Base-by-base conservation (phyloP, 441 rosid genomes). In the Arabidopsis hybrid region DNA sequence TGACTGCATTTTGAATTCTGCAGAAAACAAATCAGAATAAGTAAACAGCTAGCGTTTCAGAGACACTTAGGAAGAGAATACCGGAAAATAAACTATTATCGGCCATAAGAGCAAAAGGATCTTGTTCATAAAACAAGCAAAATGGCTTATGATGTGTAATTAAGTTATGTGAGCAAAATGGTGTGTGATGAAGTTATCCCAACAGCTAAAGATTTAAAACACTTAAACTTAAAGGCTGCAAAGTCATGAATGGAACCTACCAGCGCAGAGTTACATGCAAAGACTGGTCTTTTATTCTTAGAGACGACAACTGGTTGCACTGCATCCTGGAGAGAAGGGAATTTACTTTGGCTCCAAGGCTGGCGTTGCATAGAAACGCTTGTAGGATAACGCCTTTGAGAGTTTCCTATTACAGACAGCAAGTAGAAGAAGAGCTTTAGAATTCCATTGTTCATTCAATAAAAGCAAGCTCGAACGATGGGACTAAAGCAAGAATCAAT, bases 1-100 rank as follows among this genome's bases (percentile, higher is more conserved):
- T 85, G 83, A 68, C 85, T 81, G 78, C 90, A 87, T 78, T 81
- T 81, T 43, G 89, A 78, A 81, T 83, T 84, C 91, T 90, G 81
- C 83, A 71, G 36, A 52, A 60, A 59, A 52, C 11, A 35, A 57
- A 69, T 14, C 58, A 70, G 31, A 47, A 76, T 8, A 52, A 3
- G 4, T 55, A 46, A 62, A 18, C 63, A 69, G 49, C 39, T 60
- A 16, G 47, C 49, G 17, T 26, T 21, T 45, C 17, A 66, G 64
- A 39, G 72, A 39, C 16, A 49, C 1, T 38, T 8, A 45, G 6
- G 5, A 53, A 64, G n/a, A 65, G 35, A 14, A 64, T n/a, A 18
- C 16, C 10, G 8, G 59, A 21, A 57, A 26, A 6, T 7, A 36
- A 57, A 56, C 42, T 34, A 36, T 29, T 1, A 21, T 21, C 26